A percentile compares a stretch with the other conserved stretches of the same genome.
Evolutionary conservation across 495 filamentous ascomycete species (phyloP).

Genomic region (Penicillium flavigenum): DNA sequence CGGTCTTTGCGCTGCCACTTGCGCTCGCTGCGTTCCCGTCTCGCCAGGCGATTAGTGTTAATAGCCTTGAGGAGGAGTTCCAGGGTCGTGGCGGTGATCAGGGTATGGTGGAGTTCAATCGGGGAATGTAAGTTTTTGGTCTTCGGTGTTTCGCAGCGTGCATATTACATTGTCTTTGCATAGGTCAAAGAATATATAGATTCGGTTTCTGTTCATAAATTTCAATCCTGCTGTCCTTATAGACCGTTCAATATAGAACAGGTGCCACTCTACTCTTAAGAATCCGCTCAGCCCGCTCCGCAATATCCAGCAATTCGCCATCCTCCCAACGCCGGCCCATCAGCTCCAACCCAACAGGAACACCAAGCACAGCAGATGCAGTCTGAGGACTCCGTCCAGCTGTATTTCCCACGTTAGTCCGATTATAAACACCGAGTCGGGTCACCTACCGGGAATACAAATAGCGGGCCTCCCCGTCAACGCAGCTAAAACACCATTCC

Average conservation of each 20-base stretch:
- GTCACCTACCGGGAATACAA: constrained; percentile 49
- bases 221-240: not conserved
- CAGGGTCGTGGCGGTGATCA: constrained; percentile 68
- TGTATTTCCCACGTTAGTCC: constrained; percentile 11
- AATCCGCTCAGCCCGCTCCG: constrained; percentile 40
- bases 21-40: constrained; percentile 89
- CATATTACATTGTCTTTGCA: constrained; percentile 8
- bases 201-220: constrained; percentile 6
- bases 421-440: not conserved
- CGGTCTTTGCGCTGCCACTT: constrained; percentile 74
- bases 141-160: constrained; percentile 13
- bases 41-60: constrained; percentile 72
- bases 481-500: constrained; percentile 66
- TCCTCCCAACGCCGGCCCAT: constrained; percentile 56
- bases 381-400: constrained; percentile 47
- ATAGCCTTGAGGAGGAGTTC: constrained; percentile 78
- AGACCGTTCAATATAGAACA: constrained; percentile 27
- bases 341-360: constrained; percentile 66
- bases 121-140: constrained; percentile 64
- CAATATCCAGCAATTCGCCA: constrained; percentile 52
- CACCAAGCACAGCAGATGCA: constrained; percentile 49
- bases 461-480: constrained; percentile 64
- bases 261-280: constrained; percentile 47
- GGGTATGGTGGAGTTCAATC: constrained; percentile 84
- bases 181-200: constrained; percentile 5